Evolutionary conservation across 2,329 filamentous ascomycete genomes (phyloP).

Genomic region (Ceratocystis eucalypticola): DNA sequence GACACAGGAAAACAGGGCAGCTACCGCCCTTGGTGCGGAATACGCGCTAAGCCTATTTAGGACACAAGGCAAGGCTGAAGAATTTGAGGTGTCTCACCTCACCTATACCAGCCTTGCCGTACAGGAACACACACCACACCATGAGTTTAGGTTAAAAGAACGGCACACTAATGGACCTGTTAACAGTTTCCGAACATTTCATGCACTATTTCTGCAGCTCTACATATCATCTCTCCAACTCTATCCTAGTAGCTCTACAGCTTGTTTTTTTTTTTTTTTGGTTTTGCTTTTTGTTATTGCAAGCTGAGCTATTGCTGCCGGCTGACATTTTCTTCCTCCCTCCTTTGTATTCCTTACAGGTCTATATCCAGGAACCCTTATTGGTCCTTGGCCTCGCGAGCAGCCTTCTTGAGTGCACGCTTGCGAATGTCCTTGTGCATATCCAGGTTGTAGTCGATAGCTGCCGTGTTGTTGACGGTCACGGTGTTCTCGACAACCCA

Average conservation of each 20-base stretch:
- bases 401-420: conserved; percentile 70
- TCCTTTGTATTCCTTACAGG: background rate
- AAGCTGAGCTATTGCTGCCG: background rate
- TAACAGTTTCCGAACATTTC: too few species aligned
- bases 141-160: background rate
- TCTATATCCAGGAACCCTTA: background rate
- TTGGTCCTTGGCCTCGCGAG: conserved; percentile 62
- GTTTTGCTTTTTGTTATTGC: background rate
- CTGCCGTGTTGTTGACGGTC: conserved; percentile 36
- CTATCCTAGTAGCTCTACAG: background rate
- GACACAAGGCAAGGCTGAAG: conserved; percentile 28
- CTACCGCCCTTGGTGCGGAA: background rate
- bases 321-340: background rate
- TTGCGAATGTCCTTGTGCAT: conserved; percentile 78
- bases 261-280: background rate
- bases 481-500: conserved; percentile 57
- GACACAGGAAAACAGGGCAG: conserved; percentile 10
- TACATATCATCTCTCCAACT: too few species aligned
- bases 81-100: background rate
- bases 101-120: too few species aligned
- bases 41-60: conserved; percentile 27
- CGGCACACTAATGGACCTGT: background rate
- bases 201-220: too few species aligned
- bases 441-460: conserved; percentile 39
- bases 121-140: background rate